phyloP scores from a whole-genome alignment of 495 filamentous ascomycete species.

The Xylaria nigripes region DNA sequence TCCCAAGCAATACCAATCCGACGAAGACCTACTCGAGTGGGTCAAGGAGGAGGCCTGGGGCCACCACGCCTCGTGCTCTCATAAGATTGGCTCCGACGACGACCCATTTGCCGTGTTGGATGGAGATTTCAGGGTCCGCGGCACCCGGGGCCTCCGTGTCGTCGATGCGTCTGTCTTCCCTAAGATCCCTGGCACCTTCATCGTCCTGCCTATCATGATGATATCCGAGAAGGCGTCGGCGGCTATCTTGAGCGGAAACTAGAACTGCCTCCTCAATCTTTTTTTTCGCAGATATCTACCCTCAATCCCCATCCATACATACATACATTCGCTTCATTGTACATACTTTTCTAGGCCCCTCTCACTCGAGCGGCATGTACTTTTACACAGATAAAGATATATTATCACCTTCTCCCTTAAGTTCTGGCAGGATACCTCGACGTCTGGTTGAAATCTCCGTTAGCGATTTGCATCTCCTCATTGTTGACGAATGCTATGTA shows the following conservation, averaged over 20 bases:
- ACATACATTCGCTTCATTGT: too few relatives aligned
- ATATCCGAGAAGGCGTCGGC: slow-evolving; percentile 49
- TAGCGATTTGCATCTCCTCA: too few relatives aligned
- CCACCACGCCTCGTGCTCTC: slow-evolving; percentile 52
- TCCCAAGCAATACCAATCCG: slow-evolving; percentile 32
- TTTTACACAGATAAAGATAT: too few relatives aligned
- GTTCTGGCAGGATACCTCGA: too few relatives aligned
- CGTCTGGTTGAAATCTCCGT: too few relatives aligned
- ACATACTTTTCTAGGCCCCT: too few relatives aligned
- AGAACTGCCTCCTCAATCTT: too few relatives aligned
- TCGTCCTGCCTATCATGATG: slow-evolving; percentile 44
- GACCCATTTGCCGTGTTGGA: slow-evolving; percentile 54
- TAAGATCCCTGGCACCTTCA: slow-evolving; percentile 44
- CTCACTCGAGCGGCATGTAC: too few relatives aligned
- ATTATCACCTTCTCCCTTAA: too few relatives aligned
- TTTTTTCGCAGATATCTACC: background rate
- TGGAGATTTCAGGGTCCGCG: slow-evolving; percentile 48
- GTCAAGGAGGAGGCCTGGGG: slow-evolving; percentile 49
- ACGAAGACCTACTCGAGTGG: slow-evolving; percentile 36
- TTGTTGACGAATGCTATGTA: too few relatives aligned
- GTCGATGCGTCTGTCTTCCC: slow-evolving; percentile 53
- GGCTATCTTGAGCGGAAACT: slow-evolving; percentile 31
- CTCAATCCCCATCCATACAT: too few relatives aligned
- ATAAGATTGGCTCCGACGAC: slow-evolving; percentile 46
- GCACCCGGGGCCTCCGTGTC: slow-evolving; percentile 47